Base-by-base conservation (phyloP, 805 yeast genomes). In the Saturnispora ahearnii region DNA sequence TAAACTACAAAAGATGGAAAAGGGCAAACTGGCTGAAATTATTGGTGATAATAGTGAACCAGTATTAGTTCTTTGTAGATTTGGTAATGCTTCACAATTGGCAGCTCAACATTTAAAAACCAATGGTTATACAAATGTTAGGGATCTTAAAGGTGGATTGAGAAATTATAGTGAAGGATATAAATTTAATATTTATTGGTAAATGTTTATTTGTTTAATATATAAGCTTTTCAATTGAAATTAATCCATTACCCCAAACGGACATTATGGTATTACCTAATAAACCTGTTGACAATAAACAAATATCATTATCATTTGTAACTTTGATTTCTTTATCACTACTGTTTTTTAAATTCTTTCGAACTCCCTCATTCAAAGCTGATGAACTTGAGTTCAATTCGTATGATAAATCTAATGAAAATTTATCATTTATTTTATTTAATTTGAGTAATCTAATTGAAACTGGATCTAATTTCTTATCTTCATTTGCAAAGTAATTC, bases 81-180 rank as follows among this genome's bases (percentile, higher is more conserved):
- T 73, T 60, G 99, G 99, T 9, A 89, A 87, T 63, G 98, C 93
- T 62, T 90, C 98, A 0, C 89, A 86, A 59, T 64, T 79, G 15
- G 95, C 96, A 0, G 81, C 85, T 1, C 65, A 72, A 50, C 66
- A 72, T 41, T 64, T 90, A 43, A 70, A 74, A 45, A 77, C 76
- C 24, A 70, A 72, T 1, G 78, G 79, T 0, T 65, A 78, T 15
- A 48, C 31, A 41, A 64, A 75, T 18, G 87, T 79, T 0, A 74
- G 66, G 46, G 96, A 91, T 62, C 71, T 91, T 5, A 69, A 62
- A 10, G 98, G 98, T 1, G 99, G 99, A 0, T 67, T 89, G 6
- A 44, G 50, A 44, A 52, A 45, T 43, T 52, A 51, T 24, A 53
- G 58, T 41, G 48, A 54, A 21, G 40, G 46, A 6, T 34, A 43